Evolutionary conservation across 345 rosid species (phyloP).

Genomic region (Litchi chinensis): DNA sequence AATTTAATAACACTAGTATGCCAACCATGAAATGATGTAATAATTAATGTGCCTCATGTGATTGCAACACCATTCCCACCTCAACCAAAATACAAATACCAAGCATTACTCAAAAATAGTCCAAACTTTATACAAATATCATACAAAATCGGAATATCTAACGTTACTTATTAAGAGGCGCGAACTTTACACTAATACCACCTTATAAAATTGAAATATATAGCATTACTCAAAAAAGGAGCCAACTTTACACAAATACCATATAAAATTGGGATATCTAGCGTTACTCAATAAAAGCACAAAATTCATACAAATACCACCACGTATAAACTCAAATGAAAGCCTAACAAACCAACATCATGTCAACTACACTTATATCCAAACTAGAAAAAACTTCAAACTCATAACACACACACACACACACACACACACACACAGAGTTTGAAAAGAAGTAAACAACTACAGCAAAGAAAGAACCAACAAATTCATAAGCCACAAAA

Average conservation of each 20-base stretch:
- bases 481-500: not conserved
- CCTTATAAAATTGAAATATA: not conserved
- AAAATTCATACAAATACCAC: not conserved
- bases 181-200: too few species aligned
- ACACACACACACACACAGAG: too few species aligned
- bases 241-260: not conserved
- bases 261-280: not conserved
- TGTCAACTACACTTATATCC: not conserved
- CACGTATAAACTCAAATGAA: constrained; percentile 2
- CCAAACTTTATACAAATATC: not conserved
- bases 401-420: not conserved
- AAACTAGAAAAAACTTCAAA: not conserved
- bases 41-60: not conserved
- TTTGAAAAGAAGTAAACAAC: not conserved
- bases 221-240: not conserved
- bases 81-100: too few species aligned
- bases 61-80: too few species aligned
- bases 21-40: not conserved
- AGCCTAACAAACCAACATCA: not conserved
- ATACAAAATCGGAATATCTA: not conserved
- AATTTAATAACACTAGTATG: not conserved
- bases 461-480: not conserved
- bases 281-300: not conserved
- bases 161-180: too few species aligned
- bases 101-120: not conserved